Conservation (phyloP, 345 rosid species). For the Gossypium turneri region DNA sequence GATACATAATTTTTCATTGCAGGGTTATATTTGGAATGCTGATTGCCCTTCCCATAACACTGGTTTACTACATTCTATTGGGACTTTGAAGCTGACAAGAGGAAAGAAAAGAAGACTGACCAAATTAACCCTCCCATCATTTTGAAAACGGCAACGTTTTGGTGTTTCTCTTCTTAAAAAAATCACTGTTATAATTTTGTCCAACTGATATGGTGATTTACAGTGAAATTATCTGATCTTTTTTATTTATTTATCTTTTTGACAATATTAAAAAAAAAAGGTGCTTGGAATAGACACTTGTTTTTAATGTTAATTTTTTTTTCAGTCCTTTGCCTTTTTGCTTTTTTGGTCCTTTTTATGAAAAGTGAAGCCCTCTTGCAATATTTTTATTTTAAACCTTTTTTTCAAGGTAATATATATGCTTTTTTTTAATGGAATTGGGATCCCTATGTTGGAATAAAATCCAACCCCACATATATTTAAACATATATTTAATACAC, state of each 20-base stretch:
- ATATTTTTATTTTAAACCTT: too few relatives aligned
- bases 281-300: background rate
- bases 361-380: background rate
- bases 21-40: constrained; percentile 98
- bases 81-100: constrained; percentile 47
- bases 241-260: background rate
- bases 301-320: background rate
- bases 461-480: too few relatives aligned
- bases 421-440: background rate
- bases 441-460: background rate
- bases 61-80: constrained; percentile 80
- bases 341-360: background rate
- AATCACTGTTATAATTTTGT: background rate
- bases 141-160: background rate
- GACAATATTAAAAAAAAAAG: background rate
- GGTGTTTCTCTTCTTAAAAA: too few relatives aligned
- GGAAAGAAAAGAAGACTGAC: background rate
- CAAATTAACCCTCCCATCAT: background rate
- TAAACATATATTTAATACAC: too few relatives aligned
- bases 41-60: constrained; percentile 88
- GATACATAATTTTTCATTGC: constrained; percentile 27
- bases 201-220: background rate
- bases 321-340: background rate
- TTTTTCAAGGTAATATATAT: background rate
- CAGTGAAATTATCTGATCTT: background rate